These are phyloP conservation scores for Aschersonia sp. DNA, from an alignment of 2,329 filamentous ascomycete species.

Conservation along the genomic window DNA sequence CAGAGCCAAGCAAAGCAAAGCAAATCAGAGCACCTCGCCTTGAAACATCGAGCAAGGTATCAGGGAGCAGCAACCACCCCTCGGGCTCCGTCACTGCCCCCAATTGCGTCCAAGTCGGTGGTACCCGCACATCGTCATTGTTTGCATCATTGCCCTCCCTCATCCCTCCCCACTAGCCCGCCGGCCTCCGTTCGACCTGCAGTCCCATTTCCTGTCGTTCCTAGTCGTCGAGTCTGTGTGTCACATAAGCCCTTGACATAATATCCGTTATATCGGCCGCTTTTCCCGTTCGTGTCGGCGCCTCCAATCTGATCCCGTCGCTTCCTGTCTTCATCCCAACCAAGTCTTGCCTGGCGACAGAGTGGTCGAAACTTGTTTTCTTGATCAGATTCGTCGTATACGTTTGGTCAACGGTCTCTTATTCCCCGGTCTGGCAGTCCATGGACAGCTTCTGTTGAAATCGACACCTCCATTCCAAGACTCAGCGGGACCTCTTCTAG, in stretches of 20 bases:
- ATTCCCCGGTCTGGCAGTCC: neutral
- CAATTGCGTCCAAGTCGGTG: neutral
- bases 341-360: no score
- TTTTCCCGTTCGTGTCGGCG: neutral
- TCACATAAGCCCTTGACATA: neutral
- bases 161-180: neutral
- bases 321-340: neutral
- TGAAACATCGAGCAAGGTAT: neutral
- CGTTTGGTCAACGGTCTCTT: neutral
- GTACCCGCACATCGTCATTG: conserved; percentile 3
- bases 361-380: neutral
- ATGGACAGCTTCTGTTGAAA: neutral
- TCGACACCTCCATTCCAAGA: neutral
- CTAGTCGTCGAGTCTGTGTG: neutral
- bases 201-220: neutral
- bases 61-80: neutral
- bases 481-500: no score
- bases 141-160: conserved; percentile 3
- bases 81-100: neutral
- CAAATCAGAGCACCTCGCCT: neutral
- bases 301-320: neutral
- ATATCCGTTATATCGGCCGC: neutral
- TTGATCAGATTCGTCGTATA: neutral
- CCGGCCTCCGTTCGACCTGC: conserved; percentile 1
- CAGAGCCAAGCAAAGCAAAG: neutral